phyloP scores from a whole-genome alignment of 768 basidiomycete genomes.

The Rhizopogon vesiculosus region DNA sequence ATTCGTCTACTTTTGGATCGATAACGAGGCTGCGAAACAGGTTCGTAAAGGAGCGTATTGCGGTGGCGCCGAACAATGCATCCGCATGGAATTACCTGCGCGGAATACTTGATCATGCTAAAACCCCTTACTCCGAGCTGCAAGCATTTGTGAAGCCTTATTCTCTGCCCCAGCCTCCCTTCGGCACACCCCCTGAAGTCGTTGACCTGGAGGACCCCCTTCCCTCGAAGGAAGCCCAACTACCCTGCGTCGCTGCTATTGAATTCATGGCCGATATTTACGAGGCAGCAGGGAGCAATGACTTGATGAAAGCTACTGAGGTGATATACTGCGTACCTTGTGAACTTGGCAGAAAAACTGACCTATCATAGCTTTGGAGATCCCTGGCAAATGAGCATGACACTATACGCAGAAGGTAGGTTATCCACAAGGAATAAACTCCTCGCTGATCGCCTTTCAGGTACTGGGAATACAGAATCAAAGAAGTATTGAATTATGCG shows the following conservation, averaged over 20 bases:
- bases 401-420: constrained; percentile 71
- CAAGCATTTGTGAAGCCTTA: constrained; percentile 64
- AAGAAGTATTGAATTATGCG: too few species aligned
- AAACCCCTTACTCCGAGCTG: constrained; percentile 52
- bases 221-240: constrained; percentile 57
- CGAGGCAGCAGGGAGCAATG: constrained; percentile 51
- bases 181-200: constrained; percentile 37
- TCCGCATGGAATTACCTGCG: constrained; percentile 98
- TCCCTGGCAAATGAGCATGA: constrained; percentile 67
- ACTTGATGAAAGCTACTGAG: constrained; percentile 42
- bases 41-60: constrained; percentile 79
- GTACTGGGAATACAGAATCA: constrained; percentile 77
- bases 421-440: constrained; percentile 13
- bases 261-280: constrained; percentile 83
- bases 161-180: constrained; percentile 32
- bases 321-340: constrained; percentile 24
- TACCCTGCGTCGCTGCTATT: constrained; percentile 76
- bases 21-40: constrained; percentile 31
- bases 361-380: constrained; percentile 56
- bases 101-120: constrained; percentile 65
- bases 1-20: background rate
- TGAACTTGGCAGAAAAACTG: background rate
- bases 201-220: constrained; percentile 71
- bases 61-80: constrained; percentile 85
- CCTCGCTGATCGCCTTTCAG: constrained; percentile 29